phyloP scores from a whole-genome alignment of 129 eudicot genomes.

The Saussurea involucrata region DNA sequence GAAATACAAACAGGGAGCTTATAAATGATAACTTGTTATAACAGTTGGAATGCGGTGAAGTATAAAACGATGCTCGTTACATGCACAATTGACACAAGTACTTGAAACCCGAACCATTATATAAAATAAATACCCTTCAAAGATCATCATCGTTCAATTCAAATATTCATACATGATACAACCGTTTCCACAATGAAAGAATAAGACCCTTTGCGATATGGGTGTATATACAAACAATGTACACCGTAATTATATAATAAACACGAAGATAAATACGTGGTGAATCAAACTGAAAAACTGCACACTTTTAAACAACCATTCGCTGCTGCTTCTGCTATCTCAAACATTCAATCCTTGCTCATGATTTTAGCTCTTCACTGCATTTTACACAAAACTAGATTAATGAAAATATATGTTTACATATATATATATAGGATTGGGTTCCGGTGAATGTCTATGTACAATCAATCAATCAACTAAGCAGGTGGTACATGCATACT shows the following conservation, averaged over 20 bases:
- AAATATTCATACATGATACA: constrained; percentile 19
- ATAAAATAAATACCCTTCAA: constrained; percentile 5
- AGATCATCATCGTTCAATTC: background rate
- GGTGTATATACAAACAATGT: constrained; percentile 8
- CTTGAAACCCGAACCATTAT: background rate
- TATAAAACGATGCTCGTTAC: background rate
- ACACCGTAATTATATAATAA: background rate
- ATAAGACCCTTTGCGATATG: background rate
- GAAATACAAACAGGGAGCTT: background rate
- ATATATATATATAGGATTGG: background rate
- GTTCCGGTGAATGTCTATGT: background rate
- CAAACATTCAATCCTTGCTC: background rate
- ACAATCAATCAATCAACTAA: background rate
- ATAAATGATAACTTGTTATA: background rate
- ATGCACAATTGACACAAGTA: background rate
- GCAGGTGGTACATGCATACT: background rate
- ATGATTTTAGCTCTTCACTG: constrained; percentile 16
- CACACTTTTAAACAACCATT: constrained; percentile 28
- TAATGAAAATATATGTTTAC: background rate
- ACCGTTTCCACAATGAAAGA: constrained; percentile 3
- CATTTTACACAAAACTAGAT: constrained; percentile 4
- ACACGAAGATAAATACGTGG: constrained; percentile 5
- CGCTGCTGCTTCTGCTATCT: constrained; percentile 2
- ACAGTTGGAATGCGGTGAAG: background rate
- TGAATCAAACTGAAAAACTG: constrained; percentile 25